Conservation (phyloP, 352 stramenopile genomes). For the Aphanomyces astaci region DNA sequence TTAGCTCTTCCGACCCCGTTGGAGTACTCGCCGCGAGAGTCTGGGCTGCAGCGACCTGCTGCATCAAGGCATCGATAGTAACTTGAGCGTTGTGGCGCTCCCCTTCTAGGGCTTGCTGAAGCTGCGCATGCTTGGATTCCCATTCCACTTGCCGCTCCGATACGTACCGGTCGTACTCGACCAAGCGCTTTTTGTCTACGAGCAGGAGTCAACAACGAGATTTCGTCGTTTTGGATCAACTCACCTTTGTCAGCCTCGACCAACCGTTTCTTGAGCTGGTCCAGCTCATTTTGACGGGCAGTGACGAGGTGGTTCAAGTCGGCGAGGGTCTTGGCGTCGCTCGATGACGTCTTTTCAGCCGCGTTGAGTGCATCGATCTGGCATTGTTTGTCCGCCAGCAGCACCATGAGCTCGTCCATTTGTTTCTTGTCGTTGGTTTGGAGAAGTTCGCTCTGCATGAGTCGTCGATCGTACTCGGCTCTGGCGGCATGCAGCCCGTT, state of each 20-base stretch:
- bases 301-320: slow-evolving; percentile 13
- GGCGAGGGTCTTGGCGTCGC: slow-evolving; percentile 8
- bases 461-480: slow-evolving; percentile 60
- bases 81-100: not conserved
- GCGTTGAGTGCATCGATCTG: slow-evolving; percentile 1
- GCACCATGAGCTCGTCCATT: slow-evolving; percentile 29
- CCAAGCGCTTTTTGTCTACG: slow-evolving; percentile 19
- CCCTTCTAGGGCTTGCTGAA: not conserved
- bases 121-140: not conserved
- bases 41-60: slow-evolving; percentile 30
- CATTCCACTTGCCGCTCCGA: slow-evolving; percentile 15
- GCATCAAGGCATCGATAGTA: slow-evolving; percentile 21
- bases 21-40: not conserved
- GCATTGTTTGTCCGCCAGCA: slow-evolving; percentile 17
- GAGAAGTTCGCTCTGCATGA: slow-evolving; percentile 45
- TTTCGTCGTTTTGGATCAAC: too few species aligned
- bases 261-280: not conserved
- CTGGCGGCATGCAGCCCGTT: slow-evolving; percentile 47
- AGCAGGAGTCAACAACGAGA: not conserved
- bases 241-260: slow-evolving; percentile 9
- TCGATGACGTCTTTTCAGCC: not conserved
- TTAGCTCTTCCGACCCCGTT: not conserved
- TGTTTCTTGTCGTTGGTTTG: slow-evolving; percentile 34
- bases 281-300: slow-evolving; percentile 3
- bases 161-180: slow-evolving; percentile 20